Evolutionary conservation across 257 asterid species (phyloP), one percentile per base, ranked within the genome.

Genomic region (Paraleonurus japonicus): DNA sequence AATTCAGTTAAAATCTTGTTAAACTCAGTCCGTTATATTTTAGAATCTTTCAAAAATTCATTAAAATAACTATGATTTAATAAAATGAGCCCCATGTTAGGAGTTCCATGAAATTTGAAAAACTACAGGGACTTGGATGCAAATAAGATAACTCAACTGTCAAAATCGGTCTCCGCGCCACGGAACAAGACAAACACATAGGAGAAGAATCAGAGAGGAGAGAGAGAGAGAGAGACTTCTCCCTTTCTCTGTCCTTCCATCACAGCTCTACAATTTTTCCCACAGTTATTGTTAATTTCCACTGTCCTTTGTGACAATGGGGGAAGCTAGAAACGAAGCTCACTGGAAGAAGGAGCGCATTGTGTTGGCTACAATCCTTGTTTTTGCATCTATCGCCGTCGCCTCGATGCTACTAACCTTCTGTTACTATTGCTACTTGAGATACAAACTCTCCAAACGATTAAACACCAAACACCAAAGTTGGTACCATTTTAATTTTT

Each of bases 371-470:
- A 76, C 79, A n/a, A 67, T 87, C 74, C 70, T 90, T n/a, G 76
- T 86, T 6, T 66, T 86, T 65, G 96, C 98, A 47, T 81, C 94
- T 17, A 50, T 83, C 16, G 85, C 96, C 55, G 68, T 90, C 77
- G 84, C 85, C 65, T 90, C 96, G 4, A 63, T 86, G 81, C 81
- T 89, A 7, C 79, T 80, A 5, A 84, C 96, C 11, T 81, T 93
- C 50, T 71, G 77, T 70, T 93, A 93, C 87, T 93, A 88, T 72
- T 88, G 93, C 77, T 87, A 90, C 75, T 82, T 93, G 62, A 77
- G 93, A 37, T 71, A 63, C 82, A 90, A 86, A 79, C 87, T 90
- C 69, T 82, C 96, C 75, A 81, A 76, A 65, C 87, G 92, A 68
- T 62, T 76, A 43, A 88, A 86, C 30, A 61, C 74, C 67, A 81